These are phyloP conservation scores for Blastobotrys apis DNA, from an alignment of 1,139 yeast genomes.

Conservation along the genomic window DNA sequence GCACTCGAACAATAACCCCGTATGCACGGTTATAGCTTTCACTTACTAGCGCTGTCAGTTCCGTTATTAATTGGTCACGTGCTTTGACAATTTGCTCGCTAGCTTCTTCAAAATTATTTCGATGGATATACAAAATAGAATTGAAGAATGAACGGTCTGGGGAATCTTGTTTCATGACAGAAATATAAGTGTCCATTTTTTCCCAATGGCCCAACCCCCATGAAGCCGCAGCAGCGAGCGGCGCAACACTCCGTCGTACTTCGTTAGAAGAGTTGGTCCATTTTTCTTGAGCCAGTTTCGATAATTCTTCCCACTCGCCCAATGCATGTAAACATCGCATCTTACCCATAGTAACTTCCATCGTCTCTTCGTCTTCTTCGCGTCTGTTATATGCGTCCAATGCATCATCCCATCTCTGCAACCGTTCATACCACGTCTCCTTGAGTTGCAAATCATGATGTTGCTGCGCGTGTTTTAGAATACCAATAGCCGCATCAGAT, in stretches of 20 bases:
- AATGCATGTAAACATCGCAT: slow-evolving; percentile 97
- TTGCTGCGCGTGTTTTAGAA: slow-evolving; percentile 89
- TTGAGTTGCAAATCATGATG: slow-evolving; percentile 89
- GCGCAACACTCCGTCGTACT: slow-evolving; percentile 82
- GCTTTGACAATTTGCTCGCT: slow-evolving; percentile 74
- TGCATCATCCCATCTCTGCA: slow-evolving; percentile 98
- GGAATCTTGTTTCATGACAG: slow-evolving; percentile 85
- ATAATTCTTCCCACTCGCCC: slow-evolving; percentile 95
- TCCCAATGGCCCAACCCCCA: slow-evolving; percentile 99
- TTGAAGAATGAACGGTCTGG: slow-evolving; percentile 94
- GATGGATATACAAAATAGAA: slow-evolving; percentile 80
- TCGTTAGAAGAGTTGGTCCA: slow-evolving; percentile 77
- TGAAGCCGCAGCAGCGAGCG: slow-evolving; percentile 97
- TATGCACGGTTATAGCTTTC: slow-evolving; percentile 97
- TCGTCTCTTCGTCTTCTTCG: slow-evolving; percentile 46
- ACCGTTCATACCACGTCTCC: slow-evolving; percentile 96
- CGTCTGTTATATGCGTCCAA: slow-evolving; percentile 79
- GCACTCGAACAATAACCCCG: slow-evolving; percentile 93
- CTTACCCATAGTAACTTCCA: slow-evolving; percentile 91
- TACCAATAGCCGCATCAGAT: slow-evolving; percentile 97
- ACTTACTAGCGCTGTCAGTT: slow-evolving; percentile 88
- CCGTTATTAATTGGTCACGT: slow-evolving; percentile 84
- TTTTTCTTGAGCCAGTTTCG: slow-evolving; percentile 78
- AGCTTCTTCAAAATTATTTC: slow-evolving; percentile 83
- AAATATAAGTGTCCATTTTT: slow-evolving; percentile 84